Evolutionary conservation across 179 eudicot genomes (phyloP).

Genomic region (Silene coronaria): DNA sequence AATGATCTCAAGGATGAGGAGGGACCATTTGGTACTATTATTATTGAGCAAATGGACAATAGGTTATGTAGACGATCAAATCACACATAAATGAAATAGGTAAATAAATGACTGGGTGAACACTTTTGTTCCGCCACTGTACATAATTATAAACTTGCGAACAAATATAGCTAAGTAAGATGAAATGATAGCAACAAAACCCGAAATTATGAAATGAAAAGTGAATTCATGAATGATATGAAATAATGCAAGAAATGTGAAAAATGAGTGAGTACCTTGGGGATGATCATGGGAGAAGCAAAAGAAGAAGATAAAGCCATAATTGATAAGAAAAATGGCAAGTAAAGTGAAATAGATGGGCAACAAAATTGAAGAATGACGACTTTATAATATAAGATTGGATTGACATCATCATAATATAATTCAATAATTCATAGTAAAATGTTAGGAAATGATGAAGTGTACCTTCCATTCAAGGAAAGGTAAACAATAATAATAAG

Average conservation of each 20-base stretch:
- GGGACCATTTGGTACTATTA: too few species aligned
- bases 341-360: slow-evolving; percentile 10
- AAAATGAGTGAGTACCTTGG: slow-evolving; percentile 39
- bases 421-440: not conserved
- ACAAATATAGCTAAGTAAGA: not conserved
- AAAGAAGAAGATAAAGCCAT: slow-evolving; percentile 57
- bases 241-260: not conserved
- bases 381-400: not conserved
- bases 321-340: slow-evolving; percentile 8
- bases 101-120: too few species aligned
- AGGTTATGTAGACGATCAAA: too few species aligned
- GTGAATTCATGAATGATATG: not conserved
- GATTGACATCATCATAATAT: slow-evolving; percentile 8
- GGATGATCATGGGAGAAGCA: slow-evolving; percentile 30
- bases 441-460: not conserved
- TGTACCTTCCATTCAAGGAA: slow-evolving; percentile 15
- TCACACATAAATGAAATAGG: too few species aligned
- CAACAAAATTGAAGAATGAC: not conserved
- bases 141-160: too few species aligned
- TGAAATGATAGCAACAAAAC: too few species aligned
- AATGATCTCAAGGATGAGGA: too few species aligned
- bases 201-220: not conserved
- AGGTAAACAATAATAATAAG: not conserved
- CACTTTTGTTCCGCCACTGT: too few species aligned
- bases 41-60: too few species aligned